Evolutionary conservation across 164 flowering plant genomes (phyloP).

Genomic region (Brasenia schreberi): DNA sequence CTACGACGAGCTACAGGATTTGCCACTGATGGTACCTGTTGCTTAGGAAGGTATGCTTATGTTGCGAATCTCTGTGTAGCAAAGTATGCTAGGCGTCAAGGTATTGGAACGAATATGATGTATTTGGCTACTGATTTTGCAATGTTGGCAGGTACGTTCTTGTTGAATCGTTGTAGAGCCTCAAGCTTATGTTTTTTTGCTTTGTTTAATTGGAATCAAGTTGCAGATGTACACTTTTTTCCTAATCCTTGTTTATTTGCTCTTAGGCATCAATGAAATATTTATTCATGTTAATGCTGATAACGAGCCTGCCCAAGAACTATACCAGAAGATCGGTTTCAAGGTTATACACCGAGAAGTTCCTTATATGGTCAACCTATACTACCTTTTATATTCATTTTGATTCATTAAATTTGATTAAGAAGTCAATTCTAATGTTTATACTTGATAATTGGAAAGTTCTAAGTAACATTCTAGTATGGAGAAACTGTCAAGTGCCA

Average conservation of each 20-base stretch:
- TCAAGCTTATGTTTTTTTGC: not conserved
- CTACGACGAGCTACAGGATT: constrained; percentile 18
- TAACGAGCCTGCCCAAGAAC: constrained; percentile 44
- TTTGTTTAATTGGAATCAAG: not conserved
- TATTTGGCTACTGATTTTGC: constrained; percentile 45
- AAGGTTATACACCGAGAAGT: constrained; percentile 19
- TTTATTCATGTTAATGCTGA: constrained; percentile 58
- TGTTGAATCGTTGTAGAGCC: not conserved
- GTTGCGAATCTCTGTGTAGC: constrained; percentile 53
- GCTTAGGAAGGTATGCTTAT: constrained; percentile 39
- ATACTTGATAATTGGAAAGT: too few species aligned
- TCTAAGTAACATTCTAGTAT: too few species aligned
- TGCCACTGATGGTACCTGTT: not conserved
- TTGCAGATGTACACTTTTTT: not conserved
- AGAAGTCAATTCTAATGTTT: too few species aligned
- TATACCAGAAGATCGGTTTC: constrained; percentile 46
- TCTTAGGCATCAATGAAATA: constrained; percentile 41
- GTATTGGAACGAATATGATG: constrained; percentile 49
- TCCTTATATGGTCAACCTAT: too few species aligned
- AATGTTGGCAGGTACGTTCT: constrained; percentile 22
- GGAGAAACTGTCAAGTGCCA: too few species aligned
- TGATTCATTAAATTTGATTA: too few species aligned
- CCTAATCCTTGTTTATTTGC: not conserved
- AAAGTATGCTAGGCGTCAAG: constrained; percentile 56
- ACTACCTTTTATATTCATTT: too few species aligned